Evolutionary conservation across 192 early-diverging fungal species (phyloP), one percentile per base, ranked within the genome.

Genomic region (Phlyctochytrium planicorne): DNA sequence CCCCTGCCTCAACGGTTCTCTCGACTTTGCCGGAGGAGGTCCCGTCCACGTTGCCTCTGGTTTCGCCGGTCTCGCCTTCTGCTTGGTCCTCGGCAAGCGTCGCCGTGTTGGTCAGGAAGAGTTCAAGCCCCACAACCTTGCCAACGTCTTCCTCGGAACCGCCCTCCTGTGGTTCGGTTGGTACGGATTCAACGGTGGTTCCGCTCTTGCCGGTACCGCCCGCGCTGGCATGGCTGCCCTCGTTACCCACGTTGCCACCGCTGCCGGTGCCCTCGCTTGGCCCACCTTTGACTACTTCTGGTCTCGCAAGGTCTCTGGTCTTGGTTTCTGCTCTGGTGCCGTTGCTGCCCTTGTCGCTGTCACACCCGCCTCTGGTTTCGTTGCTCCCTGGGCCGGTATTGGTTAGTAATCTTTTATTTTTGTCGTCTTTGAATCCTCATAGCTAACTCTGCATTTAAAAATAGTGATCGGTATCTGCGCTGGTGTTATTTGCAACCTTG

Each of bases 91-190:
- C 40, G 94, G 94, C 61, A 88, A 89, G 72, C 88, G 94, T 52
- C 81, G 82, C 40, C 77, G 78, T n/a, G 77, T 82, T 59, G 75
- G 78, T 65, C 77, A 84, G 52, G 85, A 88, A 34, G 86, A 86
- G 37, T 89, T 86, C 65, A 84, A 90, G 55, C 89, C 92, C 29
- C 91, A 94, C 73, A 93, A 91, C 71, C 83, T 92, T 30, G 82
- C 90, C 20, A 89, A 89, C 82, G 91, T 96, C 27, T 84, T 93
- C 65, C 80, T 94, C 27, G 94, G 93, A 2, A 86, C 88, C 25
- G 81, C 90, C 12, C 76, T 94, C 30, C 72, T 96, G 55, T 94
- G 93, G 89, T 94, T 96, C 70, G 94, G 94, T 34, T 96, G 93
- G 92, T 89, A 66, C 53, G 91, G 89, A 0, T 96, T 94, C 76